A percentile compares a stretch with the other conserved stretches of the same genome.
Conservation (phyloP, 805 yeast genomes). For the Kodamaea sagamina region DNA sequence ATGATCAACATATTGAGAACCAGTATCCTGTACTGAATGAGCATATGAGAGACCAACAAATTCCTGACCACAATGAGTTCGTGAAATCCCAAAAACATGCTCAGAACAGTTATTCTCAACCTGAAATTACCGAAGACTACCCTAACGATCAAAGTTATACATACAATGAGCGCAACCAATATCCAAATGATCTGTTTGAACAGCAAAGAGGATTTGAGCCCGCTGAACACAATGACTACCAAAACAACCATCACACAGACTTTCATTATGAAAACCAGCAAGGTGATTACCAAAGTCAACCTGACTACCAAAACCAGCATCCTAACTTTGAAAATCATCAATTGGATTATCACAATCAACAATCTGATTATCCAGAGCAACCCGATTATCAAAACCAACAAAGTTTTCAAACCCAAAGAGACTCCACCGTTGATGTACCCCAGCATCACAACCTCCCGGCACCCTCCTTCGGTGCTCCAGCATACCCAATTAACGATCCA, state of each 20-base stretch:
- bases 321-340: no score
- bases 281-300: no score
- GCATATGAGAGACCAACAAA: background rate
- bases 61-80: background rate
- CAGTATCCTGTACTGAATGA: background rate
- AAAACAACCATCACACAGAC: background rate
- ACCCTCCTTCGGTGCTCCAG: background rate
- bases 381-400: background rate
- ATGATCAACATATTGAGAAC: no score
- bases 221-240: background rate
- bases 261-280: no score
- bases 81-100: no score
- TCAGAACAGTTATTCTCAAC: no score
- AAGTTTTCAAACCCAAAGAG: no score
- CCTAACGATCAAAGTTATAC: no score
- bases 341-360: background rate
- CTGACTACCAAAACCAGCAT: background rate
- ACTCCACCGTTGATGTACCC: background rate
- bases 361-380: background rate
- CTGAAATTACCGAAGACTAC: no score
- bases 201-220: background rate
- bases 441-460: background rate
- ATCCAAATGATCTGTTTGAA: background rate
- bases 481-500: constrained; percentile 11
- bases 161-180: no score